phyloP scores from a whole-genome alignment of 805 yeast genomes.

The Suhomyces faveliae region DNA sequence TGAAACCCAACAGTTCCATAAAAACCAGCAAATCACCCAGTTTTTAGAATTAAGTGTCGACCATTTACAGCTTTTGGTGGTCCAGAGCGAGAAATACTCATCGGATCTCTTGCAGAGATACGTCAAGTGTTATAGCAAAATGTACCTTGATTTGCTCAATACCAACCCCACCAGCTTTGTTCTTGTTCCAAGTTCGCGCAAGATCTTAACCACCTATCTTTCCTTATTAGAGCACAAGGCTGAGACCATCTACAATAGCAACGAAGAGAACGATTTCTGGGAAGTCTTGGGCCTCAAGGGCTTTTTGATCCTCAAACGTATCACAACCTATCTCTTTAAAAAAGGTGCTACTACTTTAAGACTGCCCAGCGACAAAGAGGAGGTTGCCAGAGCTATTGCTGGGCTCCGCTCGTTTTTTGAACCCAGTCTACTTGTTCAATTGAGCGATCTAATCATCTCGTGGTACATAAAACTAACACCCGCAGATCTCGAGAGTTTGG shows the following conservation, averaged over 20 bases:
- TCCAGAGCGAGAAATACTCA: constrained; percentile 50
- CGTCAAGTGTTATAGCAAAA: constrained; percentile 71
- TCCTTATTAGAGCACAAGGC: constrained; percentile 65
- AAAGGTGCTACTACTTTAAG: constrained; percentile 67
- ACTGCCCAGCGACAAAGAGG: constrained; percentile 63
- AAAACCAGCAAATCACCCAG: constrained; percentile 54
- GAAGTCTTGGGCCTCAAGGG: constrained; percentile 68
- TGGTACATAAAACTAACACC: constrained; percentile 77
- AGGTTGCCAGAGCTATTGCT: constrained; percentile 56
- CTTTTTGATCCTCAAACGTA: constrained; percentile 60
- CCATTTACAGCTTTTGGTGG: constrained; percentile 59
- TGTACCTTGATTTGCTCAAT: constrained; percentile 59
- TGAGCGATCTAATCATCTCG: constrained; percentile 65
- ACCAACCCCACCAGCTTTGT: constrained; percentile 69
- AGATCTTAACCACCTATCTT: constrained; percentile 61
- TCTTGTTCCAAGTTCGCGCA: constrained; percentile 60
- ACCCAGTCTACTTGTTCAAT: constrained; percentile 49
- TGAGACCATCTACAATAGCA: constrained; percentile 56
- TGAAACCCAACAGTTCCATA: constrained; percentile 70
- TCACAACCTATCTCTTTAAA: constrained; percentile 60
- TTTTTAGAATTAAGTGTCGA: constrained; percentile 55
- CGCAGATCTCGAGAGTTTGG: constrained; percentile 78
- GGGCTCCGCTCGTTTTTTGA: constrained; percentile 57
- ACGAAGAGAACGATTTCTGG: constrained; percentile 65
- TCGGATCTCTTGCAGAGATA: constrained; percentile 62